Evolutionary conservation across 2,329 filamentous ascomycete genomes (phyloP).

Genomic region (Aspergillus pseudoglaucus): DNA sequence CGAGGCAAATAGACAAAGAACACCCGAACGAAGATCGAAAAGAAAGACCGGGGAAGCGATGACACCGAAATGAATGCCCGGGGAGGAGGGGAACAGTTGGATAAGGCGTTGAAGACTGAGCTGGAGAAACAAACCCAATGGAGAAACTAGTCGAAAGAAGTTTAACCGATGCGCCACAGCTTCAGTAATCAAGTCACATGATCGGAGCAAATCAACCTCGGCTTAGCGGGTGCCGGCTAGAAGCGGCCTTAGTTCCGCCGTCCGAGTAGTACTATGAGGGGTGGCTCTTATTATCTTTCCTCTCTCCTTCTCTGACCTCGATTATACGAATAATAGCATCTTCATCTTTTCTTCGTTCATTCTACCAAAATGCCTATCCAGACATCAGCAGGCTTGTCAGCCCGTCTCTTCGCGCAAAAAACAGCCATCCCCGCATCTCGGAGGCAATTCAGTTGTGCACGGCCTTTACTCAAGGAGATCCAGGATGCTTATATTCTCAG

Average conservation of each 20-base stretch:
- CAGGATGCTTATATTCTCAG: slow-evolving; percentile 92
- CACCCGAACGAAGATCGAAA: too few species aligned
- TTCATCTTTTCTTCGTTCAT: not conserved
- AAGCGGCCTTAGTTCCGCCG: slow-evolving; percentile 15
- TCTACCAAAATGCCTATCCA: slow-evolving; percentile 17
- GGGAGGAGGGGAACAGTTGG: too few species aligned
- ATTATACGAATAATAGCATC: not conserved
- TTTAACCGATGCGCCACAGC: not conserved
- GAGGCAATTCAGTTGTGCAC: slow-evolving; percentile 48
- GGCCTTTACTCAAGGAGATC: slow-evolving; percentile 55
- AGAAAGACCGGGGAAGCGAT: too few species aligned
- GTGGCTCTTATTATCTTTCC: not conserved
- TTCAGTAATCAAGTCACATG: slow-evolving; percentile 9
- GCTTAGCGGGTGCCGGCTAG: slow-evolving; percentile 20
- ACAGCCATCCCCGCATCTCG: slow-evolving; percentile 37
- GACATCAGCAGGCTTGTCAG: slow-evolving; percentile 17
- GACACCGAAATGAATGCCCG: too few species aligned
- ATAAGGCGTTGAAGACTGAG: not conserved
- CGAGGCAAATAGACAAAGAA: too few species aligned
- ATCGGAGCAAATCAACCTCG: slow-evolving; percentile 16
- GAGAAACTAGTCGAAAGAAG: slow-evolving; percentile 8
- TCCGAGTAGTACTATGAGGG: not conserved
- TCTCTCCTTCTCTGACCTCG: not conserved
- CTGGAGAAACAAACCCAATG: slow-evolving; percentile 12
- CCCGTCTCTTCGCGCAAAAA: slow-evolving; percentile 21